Base-by-base conservation (phyloP, 768 basidiomycete species). In the Leccinum pellstonianum region DNA sequence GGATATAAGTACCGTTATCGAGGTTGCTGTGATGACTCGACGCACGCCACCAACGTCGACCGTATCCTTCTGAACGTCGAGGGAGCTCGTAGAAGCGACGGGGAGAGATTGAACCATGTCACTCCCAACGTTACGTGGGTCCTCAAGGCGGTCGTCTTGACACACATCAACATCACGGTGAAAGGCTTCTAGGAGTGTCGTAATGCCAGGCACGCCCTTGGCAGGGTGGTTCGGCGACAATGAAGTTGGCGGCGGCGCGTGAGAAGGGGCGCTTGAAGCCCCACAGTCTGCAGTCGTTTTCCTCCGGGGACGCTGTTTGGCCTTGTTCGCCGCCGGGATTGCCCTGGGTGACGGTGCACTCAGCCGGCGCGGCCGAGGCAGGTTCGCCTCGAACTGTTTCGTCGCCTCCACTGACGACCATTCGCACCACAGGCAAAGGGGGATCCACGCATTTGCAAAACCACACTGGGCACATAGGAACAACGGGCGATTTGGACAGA, bases 351-450 rank as follows among this genome's bases (percentile, higher is more conserved):
- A 55, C 0, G 71, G 70, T 15, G 72, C 74, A 38, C 72, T 73
- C 52, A 73, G 57, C 56, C 72, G 60, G 53, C 72, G 72, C 29
- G 73, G 64, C 19, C 79, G 75, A 37, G 79, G 76, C 59, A 72
- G 70, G 47, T 69, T 76, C 23, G 68, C 60, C 62, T 81, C 77
- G 62, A 78, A 80, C 50, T 71, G 73, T 54, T 68, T 74, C 61
- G 73, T 72, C 5, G 80, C 77, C 54, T 70, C 75, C 17, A 72
- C 66, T 25, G 79, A 81, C 5, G 78, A 75, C 80, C 81, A 82
- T 62, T 75, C 68, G 66, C 81, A 81, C 79, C 81, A 82, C 17
- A 82, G 67, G 71, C 81, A 82, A 60, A 82, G 72, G 25, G 81
- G 79, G 57, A 82, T 73, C 64, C 78, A 76, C 48, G 79, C 74